Evolutionary conservation across 805 yeast genomes (phyloP), one percentile per base, ranked within the genome.

Genomic region (Hyphopichia homilentoma): DNA sequence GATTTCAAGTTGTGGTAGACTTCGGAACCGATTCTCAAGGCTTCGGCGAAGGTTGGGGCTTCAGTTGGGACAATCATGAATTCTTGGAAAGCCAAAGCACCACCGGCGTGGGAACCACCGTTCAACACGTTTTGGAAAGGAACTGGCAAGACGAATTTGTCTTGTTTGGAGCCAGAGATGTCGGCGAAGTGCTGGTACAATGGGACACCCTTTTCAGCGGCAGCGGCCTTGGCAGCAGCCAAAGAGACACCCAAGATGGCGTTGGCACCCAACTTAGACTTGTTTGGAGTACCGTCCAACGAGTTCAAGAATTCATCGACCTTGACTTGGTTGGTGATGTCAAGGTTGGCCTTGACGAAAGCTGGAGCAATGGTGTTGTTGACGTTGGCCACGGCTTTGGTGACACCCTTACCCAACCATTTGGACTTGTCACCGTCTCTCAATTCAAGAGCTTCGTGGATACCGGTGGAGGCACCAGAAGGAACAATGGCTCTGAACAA

Each of bases 41-140:
- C 97, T 74, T 90, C 97, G 47, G 94, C 63, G 82, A 90, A 93
- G 41, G 90, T 57, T 55, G 79, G 73, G 54, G 96, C 96, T 57
- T 81, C 90, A 50, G 84, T 74, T 72, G 98, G 97, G 45, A 85
- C 97, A 72, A 90, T 86, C 97, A 90, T 93, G 79, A 90, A 90
- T 78, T 90, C 98, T 79, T 90, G 98, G 83, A 90, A 80, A 57
- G 98, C 98, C 52, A 90, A 77, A 63, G 90, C 82, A 75, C 98
- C 98, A 76, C 98, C 98, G 60, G 98, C 98, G 75, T 90, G 98
- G 60, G 95, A 84, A 71, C 98, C 98, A 78, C 98, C 98, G 82
- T 90, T 90, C 69, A 90, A 77, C 48, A 90, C 98, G 75, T 90
- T 90, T 75, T 86, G 93, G 95, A 93, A 84, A 50, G 98, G 98